Evolutionary conservation across 2,329 filamentous ascomycete genomes (phyloP), one percentile per base, ranked within the genome.

Genomic region (Neonectria magnoliae): DNA sequence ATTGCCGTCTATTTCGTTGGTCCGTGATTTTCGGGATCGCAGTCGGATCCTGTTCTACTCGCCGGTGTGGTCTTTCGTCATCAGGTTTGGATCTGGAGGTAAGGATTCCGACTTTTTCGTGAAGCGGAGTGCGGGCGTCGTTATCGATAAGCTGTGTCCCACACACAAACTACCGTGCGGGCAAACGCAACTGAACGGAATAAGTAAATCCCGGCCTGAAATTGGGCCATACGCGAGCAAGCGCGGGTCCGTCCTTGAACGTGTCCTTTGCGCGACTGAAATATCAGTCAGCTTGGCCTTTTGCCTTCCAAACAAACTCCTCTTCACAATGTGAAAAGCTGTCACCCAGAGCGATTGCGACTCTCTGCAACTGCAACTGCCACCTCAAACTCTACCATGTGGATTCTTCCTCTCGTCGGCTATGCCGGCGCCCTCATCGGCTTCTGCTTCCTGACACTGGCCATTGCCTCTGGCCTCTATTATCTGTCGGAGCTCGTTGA

Each of bases 401-500:
- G 94, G 93, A 93, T 99, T 83, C 84, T 99, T 76, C 94, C 95
- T 74, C 83, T 98, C 47, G 84, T 99, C 75, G 96, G 96, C 75
- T 98, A 97, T 76, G 80, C 94, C 36, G 96, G 96, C 76, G 89
- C 97, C 71, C 82, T 94, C 68, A 83, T 97, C 66, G 95, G 95
- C 78, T 99, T 99, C 83, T 89, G 88, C 75, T 98, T 99, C 81
- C 84, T 99, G 71, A 98, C 96, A 20, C 86, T 99, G 66, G 94
- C 95, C 61, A 98, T 99, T 76, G 96, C 96, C 42, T 98, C 94
- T n/a, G 96, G 96, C 41, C 89, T 99, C 27, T 99, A 99, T 83
- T 99, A 99, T 79, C 91, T 99, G 58, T 98, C 95, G 25, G 96
- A 99, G 80, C 90, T 98, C 14, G 96, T 99, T 66, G 96, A 99